Evolutionary conservation across 345 rosid species (phyloP), one percentile per base, ranked within the genome.

Genomic region (Turritis glabra): DNA sequence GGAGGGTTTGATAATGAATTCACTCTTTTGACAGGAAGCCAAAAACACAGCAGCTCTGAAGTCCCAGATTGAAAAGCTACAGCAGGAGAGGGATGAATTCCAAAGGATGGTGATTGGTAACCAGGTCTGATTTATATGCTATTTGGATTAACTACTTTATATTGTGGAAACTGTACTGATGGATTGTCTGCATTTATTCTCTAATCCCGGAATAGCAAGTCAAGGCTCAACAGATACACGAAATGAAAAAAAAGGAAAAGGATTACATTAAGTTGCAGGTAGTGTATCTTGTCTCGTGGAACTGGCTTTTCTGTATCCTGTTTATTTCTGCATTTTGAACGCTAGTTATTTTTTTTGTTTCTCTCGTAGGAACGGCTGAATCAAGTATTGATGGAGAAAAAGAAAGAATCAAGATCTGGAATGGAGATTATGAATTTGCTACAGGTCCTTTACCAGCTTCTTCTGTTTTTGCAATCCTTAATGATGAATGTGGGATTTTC

Each of bases 381-480:
- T 67, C 99, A 92, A 87, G 98, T 92, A 21, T 65, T 92, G 60
- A 89, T 86, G 89, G 99, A 95, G 84, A 95, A 95, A 79, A 95
- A 92, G 85, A 97, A 95, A 88, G 88, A 97, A 41, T 86, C 83
- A 22, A 77, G 55, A 80, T 95, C 99, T 14, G 99, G 99, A 76
- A 92, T 95, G 96, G 98, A 95, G 82, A 92, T 95, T 66, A 92
- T 95, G 98, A 95, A 92, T 86, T 77, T 95, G 83, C 90, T 95
- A 76, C 97, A 92, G 98, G 98, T 92, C 66, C 41, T 59, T 64
- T 27, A 61, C 60, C 46, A 26, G 48, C 18, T n/a, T 15, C 61
- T 30, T 56, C 14, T 3, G n/a, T 30, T 30, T 33, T 54, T 22
- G 13, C 30, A 35, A 4, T 37, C n/a, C 3, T 18, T 44, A 46